Conservation (phyloP, 1,139 yeast genomes). For the Suhomyces bribrorum region DNA sequence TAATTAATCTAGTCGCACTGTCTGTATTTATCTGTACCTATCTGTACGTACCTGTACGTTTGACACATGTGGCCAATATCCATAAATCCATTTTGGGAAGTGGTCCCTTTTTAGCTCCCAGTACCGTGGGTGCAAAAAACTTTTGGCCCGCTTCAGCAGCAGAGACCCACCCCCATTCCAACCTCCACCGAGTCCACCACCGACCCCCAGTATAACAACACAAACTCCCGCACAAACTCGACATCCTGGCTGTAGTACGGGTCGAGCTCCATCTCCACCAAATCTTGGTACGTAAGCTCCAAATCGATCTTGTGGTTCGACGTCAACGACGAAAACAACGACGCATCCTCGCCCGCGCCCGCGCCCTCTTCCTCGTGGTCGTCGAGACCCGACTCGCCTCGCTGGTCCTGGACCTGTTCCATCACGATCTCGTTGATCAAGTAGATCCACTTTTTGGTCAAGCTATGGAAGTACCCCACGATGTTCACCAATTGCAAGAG, state of each 20-base stretch:
- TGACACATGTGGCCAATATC: too few species aligned
- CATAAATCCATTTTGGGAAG: too few species aligned
- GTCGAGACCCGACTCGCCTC: slow-evolving; percentile 1
- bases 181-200: slow-evolving; percentile 34
- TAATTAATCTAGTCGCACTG: too few species aligned
- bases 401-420: slow-evolving; percentile 28
- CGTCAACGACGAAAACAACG: slow-evolving; percentile 11
- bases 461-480: slow-evolving; percentile 57
- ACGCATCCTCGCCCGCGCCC: slow-evolving; percentile 11
- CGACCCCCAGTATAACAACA: slow-evolving; percentile 56
- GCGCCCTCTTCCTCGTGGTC: slow-evolving; percentile 1
- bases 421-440: slow-evolving; percentile 38
- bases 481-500: slow-evolving; percentile 34
- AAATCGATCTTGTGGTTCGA: slow-evolving; percentile 23
- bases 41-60: too few species aligned
- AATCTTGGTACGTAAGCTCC: slow-evolving; percentile 55
- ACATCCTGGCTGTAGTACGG: slow-evolving; percentile 63
- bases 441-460: slow-evolving; percentile 48
- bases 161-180: slow-evolving; percentile 35
- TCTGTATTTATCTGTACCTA: too few species aligned
- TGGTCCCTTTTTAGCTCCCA: too few species aligned
- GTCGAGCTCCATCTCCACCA: slow-evolving; percentile 73
- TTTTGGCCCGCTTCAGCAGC: too few species aligned
- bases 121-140: too few species aligned
- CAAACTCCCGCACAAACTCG: slow-evolving; percentile 55